These are phyloP conservation scores for Mycena alexandri DNA, from an alignment of 768 basidiomycete genomes.

Conservation along the genomic window DNA sequence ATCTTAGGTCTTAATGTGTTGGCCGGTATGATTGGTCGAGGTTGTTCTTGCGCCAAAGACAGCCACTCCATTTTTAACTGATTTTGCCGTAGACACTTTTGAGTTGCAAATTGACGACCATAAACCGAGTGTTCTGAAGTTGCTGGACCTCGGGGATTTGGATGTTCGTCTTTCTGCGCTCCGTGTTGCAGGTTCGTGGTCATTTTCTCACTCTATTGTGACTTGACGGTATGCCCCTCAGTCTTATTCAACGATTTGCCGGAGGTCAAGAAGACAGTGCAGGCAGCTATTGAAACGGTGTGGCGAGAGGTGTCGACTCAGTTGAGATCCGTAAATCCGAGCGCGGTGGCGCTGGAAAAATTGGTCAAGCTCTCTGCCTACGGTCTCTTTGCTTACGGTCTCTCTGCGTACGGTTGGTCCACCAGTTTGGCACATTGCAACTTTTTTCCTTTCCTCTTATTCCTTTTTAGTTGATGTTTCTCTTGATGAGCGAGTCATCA, in stretches of 20 bases:
- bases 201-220: not conserved
- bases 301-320: not conserved
- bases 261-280: not conserved
- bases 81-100: not conserved
- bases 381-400: slow-evolving; percentile 3
- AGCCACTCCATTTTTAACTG: not conserved
- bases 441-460: too few relatives aligned
- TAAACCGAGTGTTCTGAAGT: not conserved
- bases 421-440: too few relatives aligned
- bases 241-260: not conserved
- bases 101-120: not conserved
- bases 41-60: not conserved
- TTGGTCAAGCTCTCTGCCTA: slow-evolving; percentile 1
- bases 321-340: not conserved
- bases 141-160: not conserved
- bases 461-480: not conserved
- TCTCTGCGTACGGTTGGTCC: slow-evolving; percentile 4
- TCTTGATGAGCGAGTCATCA: too few relatives aligned
- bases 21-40: slow-evolving; percentile 1
- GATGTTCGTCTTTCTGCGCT: slow-evolving; percentile 14
- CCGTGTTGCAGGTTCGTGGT: not conserved
- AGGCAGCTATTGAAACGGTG: not conserved
- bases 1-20: slow-evolving; percentile 1
- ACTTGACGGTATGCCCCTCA: not conserved
- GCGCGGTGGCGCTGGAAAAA: not conserved